Percentiles rank a stretch among this genome's conserved stretches.
These are phyloP conservation scores for Leccinum incarnatum DNA, from an alignment of 768 basidiomycete genomes.

Conservation along the genomic window DNA sequence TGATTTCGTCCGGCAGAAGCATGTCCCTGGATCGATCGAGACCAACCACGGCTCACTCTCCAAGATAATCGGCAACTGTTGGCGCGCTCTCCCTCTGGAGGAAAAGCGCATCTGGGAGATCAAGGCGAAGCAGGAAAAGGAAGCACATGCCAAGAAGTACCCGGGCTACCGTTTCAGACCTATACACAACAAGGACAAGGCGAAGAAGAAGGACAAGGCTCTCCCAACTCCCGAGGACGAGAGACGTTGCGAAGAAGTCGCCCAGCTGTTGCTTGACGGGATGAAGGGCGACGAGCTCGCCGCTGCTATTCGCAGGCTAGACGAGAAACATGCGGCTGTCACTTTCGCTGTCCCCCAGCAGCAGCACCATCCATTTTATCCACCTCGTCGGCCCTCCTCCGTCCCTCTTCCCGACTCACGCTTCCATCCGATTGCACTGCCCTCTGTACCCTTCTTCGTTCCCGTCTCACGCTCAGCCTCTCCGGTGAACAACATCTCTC, in stretches of 20 bases:
- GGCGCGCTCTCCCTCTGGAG: constrained; percentile 66
- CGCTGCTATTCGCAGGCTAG: constrained; percentile 54
- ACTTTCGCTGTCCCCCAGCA: neutral
- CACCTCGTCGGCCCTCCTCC: constrained; percentile 57
- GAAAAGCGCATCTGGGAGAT: constrained; percentile 74
- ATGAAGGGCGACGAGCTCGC: constrained; percentile 71
- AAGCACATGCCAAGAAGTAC: constrained; percentile 64
- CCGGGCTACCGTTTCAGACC: constrained; percentile 58
- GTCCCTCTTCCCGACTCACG: constrained; percentile 53
- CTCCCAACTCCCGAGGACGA: constrained; percentile 26
- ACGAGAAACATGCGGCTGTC: constrained; percentile 22
- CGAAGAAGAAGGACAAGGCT: constrained; percentile 37
- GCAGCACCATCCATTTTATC: constrained; percentile 26
- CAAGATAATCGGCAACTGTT: constrained; percentile 53
- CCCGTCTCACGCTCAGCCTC: constrained; percentile 42
- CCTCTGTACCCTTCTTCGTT: constrained; percentile 42
- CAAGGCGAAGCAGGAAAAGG: constrained; percentile 70
- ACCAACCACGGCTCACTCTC: constrained; percentile 48
- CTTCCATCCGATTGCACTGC: constrained; percentile 42
- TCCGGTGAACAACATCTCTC: constrained; percentile 44
- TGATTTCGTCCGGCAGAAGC: constrained; percentile 41
- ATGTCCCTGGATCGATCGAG: constrained; percentile 50
- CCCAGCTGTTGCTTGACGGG: constrained; percentile 60
- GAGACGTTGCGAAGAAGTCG: constrained; percentile 49
- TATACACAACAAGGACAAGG: constrained; percentile 46